phyloP scores from a whole-genome alignment of 192 early-diverging fungal species.

The Mortierella hygrophila region DNA sequence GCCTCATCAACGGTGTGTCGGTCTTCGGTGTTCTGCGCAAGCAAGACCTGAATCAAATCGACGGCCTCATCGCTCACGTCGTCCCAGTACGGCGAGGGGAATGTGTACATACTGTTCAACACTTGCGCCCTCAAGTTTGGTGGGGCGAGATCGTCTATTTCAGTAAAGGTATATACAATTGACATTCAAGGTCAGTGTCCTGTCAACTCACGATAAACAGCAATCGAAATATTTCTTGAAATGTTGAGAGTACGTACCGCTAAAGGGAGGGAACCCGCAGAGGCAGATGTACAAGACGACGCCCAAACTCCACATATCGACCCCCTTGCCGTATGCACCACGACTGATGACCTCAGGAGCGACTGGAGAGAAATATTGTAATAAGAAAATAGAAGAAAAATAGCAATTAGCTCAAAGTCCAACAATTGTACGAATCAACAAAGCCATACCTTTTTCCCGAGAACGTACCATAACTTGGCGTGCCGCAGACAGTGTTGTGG shows the following conservation, averaged over 20 bases:
- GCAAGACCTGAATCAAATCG: constrained; percentile 40
- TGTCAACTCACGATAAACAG: not conserved
- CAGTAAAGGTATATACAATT: not conserved
- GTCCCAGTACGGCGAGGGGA: constrained; percentile 88
- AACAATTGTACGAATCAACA: not conserved
- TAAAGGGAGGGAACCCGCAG: constrained; percentile 91
- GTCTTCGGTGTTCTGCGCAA: constrained; percentile 11
- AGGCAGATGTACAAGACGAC: constrained; percentile 95
- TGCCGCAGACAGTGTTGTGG: constrained; percentile 88
- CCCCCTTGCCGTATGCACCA: constrained; percentile 77
- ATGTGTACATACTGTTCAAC: constrained; percentile 79
- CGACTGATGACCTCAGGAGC: constrained; percentile 91
- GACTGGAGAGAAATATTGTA: constrained; percentile 51
- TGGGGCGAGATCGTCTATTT: constrained; percentile 67
- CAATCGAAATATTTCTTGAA: not conserved
- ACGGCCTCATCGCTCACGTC: constrained; percentile 70
- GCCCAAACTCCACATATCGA: constrained; percentile 96
- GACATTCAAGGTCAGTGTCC: constrained; percentile 37
- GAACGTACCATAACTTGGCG: constrained; percentile 78
- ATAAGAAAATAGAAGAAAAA: not conserved
- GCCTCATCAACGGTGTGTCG: constrained; percentile 35
- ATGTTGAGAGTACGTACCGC: constrained; percentile 54
- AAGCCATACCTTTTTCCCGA: not conserved
- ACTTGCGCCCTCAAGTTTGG: constrained; percentile 71
- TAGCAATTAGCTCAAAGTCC: not conserved